Evolutionary conservation across 768 basidiomycete species (phyloP).

Genomic region (Mycena galopus): DNA sequence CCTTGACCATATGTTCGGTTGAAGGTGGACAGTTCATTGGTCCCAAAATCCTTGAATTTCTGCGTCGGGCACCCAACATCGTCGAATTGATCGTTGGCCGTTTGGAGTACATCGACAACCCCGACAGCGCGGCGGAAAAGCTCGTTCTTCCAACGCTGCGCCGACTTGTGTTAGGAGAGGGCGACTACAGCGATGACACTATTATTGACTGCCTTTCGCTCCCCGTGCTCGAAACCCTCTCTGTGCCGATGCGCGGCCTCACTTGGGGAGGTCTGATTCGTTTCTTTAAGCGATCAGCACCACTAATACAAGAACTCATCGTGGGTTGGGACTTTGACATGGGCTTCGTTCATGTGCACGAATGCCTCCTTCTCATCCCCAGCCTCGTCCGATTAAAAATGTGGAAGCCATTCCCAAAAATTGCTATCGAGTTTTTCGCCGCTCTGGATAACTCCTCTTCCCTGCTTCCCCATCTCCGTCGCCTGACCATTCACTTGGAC

Average conservation of each 20-base stretch:
- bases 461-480: neutral
- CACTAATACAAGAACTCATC: neutral
- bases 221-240: neutral
- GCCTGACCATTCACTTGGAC: neutral
- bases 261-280: neutral
- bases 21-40: neutral
- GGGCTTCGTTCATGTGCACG: too few relatives aligned
- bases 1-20: neutral
- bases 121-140: too few relatives aligned
- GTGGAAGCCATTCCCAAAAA: neutral
- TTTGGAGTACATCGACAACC: too few relatives aligned
- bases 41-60: neutral
- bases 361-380: neutral
- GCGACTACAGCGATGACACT: neutral
- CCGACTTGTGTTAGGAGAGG: neutral
- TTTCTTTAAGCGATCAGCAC: neutral
- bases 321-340: neutral
- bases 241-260: neutral
- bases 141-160: too few relatives aligned
- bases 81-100: neutral
- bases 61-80: neutral
- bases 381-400: neutral
- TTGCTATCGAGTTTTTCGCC: neutral
- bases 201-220: neutral
- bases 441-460: neutral